Base-by-base conservation (phyloP, 768 basidiomycete species). In the Mycena capillaripes region DNA sequence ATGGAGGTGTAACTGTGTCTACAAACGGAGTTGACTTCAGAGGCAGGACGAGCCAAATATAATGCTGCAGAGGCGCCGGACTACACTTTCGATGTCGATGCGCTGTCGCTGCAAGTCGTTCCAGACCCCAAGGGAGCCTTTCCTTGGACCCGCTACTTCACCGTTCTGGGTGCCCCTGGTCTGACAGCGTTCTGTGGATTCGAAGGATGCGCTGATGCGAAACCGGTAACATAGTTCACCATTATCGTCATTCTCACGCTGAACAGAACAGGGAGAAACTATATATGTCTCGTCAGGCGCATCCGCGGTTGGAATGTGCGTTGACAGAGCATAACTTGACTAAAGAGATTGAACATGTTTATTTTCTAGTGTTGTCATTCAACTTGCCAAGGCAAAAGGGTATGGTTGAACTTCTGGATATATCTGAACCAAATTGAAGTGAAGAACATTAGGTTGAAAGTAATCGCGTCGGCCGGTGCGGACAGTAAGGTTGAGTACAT, bases 401-500 rank as follows among this genome's bases (percentile, higher is more conserved):
- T 76, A 21, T n/a, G n/a, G 62, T 42, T 48, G 25, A 44, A 52
- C 17, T 50, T n/a, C 17, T 27, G 11, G 8, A 25, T 5, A 7
- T n/a, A 34, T 25, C 25, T 11, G 25, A 25, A 36, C 19, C 42
- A 2, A 25, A 42, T 58, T 14, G 1, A 44, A 21, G 6, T 19
- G 2, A 21, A 29, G 76, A 23, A 42, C 29, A 1, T 75, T 76
- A 81, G 81, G 17, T 68, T 81, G 30, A 90, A 89, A 73, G 91
- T 92, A 32, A 89, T 93, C 67, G 89, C 87, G 0, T 90, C 89
- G 0, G 89, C 89, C 0, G 91, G 93, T 2, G 85, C 87, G 0
- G 89, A 91, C 38, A 86, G 89, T 42, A 92, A 93, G 80, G 88
- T 92, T 6, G 79, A 80, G 11, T 91, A 85, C 70, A 75, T 91